phyloP scores from a whole-genome alignment of 768 basidiomycete genomes.

The Cystobasidiopsis lactophilus region DNA sequence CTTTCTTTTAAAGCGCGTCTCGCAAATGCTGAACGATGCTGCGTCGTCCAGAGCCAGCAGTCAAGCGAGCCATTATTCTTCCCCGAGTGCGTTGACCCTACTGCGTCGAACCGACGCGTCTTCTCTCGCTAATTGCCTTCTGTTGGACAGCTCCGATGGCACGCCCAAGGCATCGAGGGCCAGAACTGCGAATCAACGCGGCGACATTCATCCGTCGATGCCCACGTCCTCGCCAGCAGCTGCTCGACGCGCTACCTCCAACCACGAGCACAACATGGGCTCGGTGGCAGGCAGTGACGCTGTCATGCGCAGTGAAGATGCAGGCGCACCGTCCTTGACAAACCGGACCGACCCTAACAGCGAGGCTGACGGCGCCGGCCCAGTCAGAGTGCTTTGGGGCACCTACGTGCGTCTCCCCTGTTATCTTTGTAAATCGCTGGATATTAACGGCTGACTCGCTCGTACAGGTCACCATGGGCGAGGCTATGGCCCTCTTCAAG shows the following conservation, averaged over 20 bases:
- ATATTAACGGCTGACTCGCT: constrained; percentile 38
- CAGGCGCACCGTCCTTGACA: constrained; percentile 4
- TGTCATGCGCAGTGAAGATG: constrained; percentile 9
- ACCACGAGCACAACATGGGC: constrained; percentile 12
- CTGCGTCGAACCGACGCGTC: background rate
- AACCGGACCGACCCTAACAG: constrained; percentile 1
- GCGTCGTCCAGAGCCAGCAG: too few relatives aligned
- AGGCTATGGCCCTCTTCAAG: constrained; percentile 75
- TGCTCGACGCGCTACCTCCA: constrained; percentile 4
- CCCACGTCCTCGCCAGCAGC: constrained; percentile 31
- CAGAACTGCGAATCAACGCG: constrained; percentile 49
- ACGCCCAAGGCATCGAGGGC: constrained; percentile 31
- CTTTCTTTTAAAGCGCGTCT: too few relatives aligned
- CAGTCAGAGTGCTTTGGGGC: constrained; percentile 35
- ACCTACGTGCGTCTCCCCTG: constrained; percentile 27
- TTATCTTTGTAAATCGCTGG: constrained; percentile 6
- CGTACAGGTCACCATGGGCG: constrained; percentile 69
- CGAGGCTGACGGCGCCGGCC: constrained; percentile 12
- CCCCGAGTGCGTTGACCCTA: constrained; percentile 23
- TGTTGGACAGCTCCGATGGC: constrained; percentile 10
- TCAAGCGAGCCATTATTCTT: constrained; percentile 27
- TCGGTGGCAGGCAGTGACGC: constrained; percentile 5
- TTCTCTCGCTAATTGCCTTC: background rate
- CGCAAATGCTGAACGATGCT: too few relatives aligned
- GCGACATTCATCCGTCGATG: constrained; percentile 73